Evolutionary conservation across 345 rosid species (phyloP).

Genomic region (thale cress (Arabidopsis thaliana)): TAIR10.1 NC_003070.9:26847001-26847500

Average conservation of each 20-base stretch:
- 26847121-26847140: constrained; percentile 12
- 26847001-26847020: constrained; percentile 69
- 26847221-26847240: constrained; percentile 66
- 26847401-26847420: constrained; percentile 6
- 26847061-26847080: constrained; percentile 58
- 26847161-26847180: constrained; percentile 16
- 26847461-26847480: constrained; percentile 86
- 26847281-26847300: constrained; percentile 96
- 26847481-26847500: constrained; percentile 88
- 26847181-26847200: constrained; percentile 19
- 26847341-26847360: not conserved
- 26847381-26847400: constrained; percentile 16
- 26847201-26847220: constrained; percentile 26
- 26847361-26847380: not conserved
- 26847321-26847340: constrained; percentile 1
- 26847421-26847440: constrained; percentile 66
- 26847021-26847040: constrained; percentile 80
- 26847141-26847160: constrained; percentile 21
- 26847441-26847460: constrained; percentile 66
- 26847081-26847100: constrained; percentile 51
- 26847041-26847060: constrained; percentile 64
- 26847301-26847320: constrained; percentile 38
- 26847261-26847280: constrained; percentile 67
- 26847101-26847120: constrained; percentile 66
- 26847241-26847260: constrained; percentile 67